Evolutionary conservation across 2,329 filamentous ascomycete genomes (phyloP).

Genomic region (Clarireedia paspali): DNA sequence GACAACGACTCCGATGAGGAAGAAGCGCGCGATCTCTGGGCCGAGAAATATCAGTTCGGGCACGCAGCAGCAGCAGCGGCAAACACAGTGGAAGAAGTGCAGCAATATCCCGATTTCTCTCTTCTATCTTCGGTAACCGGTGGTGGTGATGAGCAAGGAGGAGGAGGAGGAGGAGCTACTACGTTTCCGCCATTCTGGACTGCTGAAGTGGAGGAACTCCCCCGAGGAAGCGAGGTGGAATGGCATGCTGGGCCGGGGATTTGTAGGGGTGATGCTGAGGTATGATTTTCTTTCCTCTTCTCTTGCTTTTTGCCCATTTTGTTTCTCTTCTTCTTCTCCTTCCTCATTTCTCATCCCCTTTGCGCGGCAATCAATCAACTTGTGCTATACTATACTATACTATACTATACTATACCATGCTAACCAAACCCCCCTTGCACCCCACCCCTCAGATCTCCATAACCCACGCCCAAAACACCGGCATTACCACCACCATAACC

Average conservation of each 20-base stretch:
- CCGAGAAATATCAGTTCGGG: slow-evolving; percentile 47
- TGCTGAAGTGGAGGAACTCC: slow-evolving; percentile 69
- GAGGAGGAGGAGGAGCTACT: not conserved
- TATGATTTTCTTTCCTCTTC: not conserved
- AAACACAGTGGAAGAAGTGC: not conserved
- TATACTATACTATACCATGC: too few species aligned
- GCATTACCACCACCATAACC: not conserved
- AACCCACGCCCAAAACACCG: not conserved
- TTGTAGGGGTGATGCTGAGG: slow-evolving; percentile 14
- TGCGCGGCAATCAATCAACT: too few species aligned
- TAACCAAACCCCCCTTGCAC: too few species aligned
- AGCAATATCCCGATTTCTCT: not conserved
- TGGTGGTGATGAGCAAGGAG: not conserved
- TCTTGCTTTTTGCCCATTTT: not conserved
- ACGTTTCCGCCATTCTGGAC: slow-evolving; percentile 59
- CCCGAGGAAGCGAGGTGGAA: slow-evolving; percentile 67
- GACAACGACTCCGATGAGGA: slow-evolving; percentile 43
- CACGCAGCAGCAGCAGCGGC: not conserved
- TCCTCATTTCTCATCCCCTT: not conserved
- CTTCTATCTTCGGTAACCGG: not conserved
- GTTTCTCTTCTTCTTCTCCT: not conserved
- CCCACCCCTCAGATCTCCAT: too few species aligned
- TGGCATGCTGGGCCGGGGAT: slow-evolving; percentile 70
- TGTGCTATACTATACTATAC: too few species aligned
- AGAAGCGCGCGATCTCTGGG: slow-evolving; percentile 59